Evolutionary conservation across 208 protist genomes (phyloP), one percentile per base, ranked within the genome.

Genomic region (Trypanosomatidae sp.): DNA sequence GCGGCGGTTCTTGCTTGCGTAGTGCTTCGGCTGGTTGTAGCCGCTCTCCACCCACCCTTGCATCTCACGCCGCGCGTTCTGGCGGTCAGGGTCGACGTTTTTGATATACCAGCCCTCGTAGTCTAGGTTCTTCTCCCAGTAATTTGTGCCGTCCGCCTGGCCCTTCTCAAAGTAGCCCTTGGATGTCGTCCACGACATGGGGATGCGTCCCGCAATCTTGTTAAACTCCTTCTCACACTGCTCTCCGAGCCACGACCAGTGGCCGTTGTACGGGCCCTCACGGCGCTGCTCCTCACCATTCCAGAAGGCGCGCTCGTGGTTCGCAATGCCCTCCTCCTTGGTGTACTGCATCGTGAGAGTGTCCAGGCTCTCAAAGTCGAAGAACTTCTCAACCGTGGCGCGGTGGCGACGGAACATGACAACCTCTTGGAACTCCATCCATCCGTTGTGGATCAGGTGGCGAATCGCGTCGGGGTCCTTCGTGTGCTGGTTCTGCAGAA

Each of bases 61-160:
- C 80, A 95, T 85, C 66, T 94, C 90, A 6, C 84, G 80, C 17
- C 90, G 87, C 7, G 92, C 90, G 50, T 92, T 93, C 69, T 93
- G 76, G 12, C 87, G 86, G 71, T 97, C 92, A 25, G 92, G 92
- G 77, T 97, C 90, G 9, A 97, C 92, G 78, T 94, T 94, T 74
- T 95, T 97, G 62, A 97, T 91, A 73, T 95, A 97, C 92, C 92
- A 97, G 28, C 92, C 92, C 55, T 97, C 92, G 76, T 97, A 97
- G 74, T 97, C 92, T 4, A 97, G 73, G 72, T 97, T 97, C 83
- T 97, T 97, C 78, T 97, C 90, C 90, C 88, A 97, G 71, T 84
- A 95, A 66, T 97, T 97, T 8, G 92, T 97, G 13, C 92, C 92
- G 77, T 97, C 92, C 3, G 92, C 83, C 44, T 92, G 67, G 22